Percentiles rank a stretch among this genome's conserved stretches.
Evolutionary conservation across 2,329 filamentous ascomycete species (phyloP).

Genomic region (Colletotrichum lentis): DNA sequence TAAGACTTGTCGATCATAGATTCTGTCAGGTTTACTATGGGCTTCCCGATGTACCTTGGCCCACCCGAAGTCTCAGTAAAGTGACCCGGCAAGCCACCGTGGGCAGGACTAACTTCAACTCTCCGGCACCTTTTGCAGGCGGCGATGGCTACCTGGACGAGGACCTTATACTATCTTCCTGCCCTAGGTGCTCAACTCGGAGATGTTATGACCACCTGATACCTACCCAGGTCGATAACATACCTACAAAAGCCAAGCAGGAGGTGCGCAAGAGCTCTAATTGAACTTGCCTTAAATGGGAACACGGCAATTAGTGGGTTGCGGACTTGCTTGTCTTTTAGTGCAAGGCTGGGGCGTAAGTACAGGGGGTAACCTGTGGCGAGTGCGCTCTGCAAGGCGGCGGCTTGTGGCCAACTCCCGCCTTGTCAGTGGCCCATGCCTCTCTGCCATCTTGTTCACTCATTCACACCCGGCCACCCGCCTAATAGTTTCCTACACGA

Average conservation of each 20-base stretch:
- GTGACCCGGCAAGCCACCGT: no score
- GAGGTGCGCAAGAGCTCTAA: not conserved
- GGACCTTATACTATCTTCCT: not conserved
- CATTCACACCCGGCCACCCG: conserved; percentile 28
- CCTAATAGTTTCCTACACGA: conserved; percentile 29
- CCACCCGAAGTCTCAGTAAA: not conserved
- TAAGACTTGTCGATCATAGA: not conserved
- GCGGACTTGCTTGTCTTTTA: conserved; percentile 18
- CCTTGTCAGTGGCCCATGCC: conserved; percentile 37
- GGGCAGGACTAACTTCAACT: not conserved
- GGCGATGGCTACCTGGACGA: not conserved
- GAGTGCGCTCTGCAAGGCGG: conserved; percentile 35
- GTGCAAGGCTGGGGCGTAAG: conserved; percentile 35
- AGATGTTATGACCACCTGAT: not conserved
- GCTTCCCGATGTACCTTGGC: not conserved
- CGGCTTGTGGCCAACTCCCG: conserved; percentile 35
- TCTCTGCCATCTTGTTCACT: conserved; percentile 32
- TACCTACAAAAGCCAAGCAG: not conserved
- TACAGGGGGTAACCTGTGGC: conserved; percentile 33
- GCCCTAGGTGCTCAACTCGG: not conserved
- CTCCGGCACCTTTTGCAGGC: no score
- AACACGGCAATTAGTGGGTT: conserved; percentile 12
- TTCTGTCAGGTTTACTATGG: not conserved
- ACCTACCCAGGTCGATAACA: not conserved
- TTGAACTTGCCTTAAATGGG: conserved; percentile 20